Evolutionary conservation across 345 rosid species (phyloP).

Genomic region (Eucalyptus sideroxylon): DNA sequence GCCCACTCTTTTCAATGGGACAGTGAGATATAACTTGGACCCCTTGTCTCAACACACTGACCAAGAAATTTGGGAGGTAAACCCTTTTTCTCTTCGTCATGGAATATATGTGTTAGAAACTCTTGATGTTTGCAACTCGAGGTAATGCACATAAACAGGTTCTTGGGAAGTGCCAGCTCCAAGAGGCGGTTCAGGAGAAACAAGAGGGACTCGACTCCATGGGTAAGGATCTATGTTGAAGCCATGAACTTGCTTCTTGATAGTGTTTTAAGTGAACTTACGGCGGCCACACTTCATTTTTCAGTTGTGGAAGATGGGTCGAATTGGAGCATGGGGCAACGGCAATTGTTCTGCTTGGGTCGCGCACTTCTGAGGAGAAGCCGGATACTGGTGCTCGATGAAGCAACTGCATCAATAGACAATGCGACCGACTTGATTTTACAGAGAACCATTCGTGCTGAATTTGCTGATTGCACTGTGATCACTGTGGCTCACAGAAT

Average conservation of each 20-base stretch:
- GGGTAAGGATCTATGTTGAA: slow-evolving; percentile 20
- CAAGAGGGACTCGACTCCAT: slow-evolving; percentile 58
- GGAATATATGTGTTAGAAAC: background rate
- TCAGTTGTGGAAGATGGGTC: slow-evolving; percentile 87
- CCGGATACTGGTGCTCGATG: slow-evolving; percentile 76
- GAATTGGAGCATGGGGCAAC: slow-evolving; percentile 98
- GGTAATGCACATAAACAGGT: slow-evolving; percentile 22
- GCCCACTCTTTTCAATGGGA: slow-evolving; percentile 87
- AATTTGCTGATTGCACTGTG: slow-evolving; percentile 76
- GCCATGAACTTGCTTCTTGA: background rate
- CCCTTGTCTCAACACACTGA: slow-evolving; percentile 67
- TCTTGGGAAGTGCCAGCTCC: slow-evolving; percentile 79
- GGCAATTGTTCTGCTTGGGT: slow-evolving; percentile 84
- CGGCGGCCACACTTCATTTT: background rate
- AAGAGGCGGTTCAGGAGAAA: slow-evolving; percentile 70
- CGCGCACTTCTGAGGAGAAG: slow-evolving; percentile 87
- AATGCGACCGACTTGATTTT: slow-evolving; percentile 81
- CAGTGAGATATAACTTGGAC: slow-evolving; percentile 86
- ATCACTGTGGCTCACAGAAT: slow-evolving; percentile 93
- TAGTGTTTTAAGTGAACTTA: background rate
- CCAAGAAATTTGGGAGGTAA: slow-evolving; percentile 93
- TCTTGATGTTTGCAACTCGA: background rate
- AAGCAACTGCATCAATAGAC: slow-evolving; percentile 96
- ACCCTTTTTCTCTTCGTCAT: background rate
- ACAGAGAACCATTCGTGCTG: slow-evolving; percentile 69